Evolutionary conservation across 208 protist genomes (phyloP).

Genomic region (Tritrichomonas foetus): DNA sequence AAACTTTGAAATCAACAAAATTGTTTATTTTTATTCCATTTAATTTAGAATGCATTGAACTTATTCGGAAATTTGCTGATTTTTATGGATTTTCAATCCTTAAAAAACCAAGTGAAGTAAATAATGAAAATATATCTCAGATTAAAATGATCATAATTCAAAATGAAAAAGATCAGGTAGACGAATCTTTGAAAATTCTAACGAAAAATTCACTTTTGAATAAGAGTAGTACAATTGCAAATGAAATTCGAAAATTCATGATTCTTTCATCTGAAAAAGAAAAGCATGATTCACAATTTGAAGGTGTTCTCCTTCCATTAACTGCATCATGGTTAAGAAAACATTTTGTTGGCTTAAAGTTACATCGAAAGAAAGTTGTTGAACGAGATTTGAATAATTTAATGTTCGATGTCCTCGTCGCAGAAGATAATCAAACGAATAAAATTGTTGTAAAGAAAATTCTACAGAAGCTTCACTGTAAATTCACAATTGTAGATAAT

Average conservation of each 20-base stretch:
- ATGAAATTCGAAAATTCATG: too few relatives aligned
- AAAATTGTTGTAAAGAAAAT: neutral
- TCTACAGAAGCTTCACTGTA: neutral
- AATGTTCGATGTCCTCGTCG: neutral
- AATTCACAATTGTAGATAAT: neutral
- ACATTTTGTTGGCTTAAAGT: neutral
- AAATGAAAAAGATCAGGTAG: constrained; percentile 30
- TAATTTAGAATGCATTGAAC: neutral
- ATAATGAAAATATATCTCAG: neutral
- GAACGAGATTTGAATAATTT: neutral
- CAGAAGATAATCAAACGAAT: constrained; percentile 4
- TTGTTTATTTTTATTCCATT: neutral
- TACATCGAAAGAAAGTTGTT: neutral
- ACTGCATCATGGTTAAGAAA: too few relatives aligned
- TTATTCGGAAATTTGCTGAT: neutral
- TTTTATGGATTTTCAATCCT: neutral
- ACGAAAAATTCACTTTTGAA: too few relatives aligned
- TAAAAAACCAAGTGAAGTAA: neutral
- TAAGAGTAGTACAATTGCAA: too few relatives aligned
- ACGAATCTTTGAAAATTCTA: too few relatives aligned
- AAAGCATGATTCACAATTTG: too few relatives aligned
- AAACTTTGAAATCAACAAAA: neutral
- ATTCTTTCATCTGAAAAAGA: too few relatives aligned
- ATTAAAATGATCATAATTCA: neutral
- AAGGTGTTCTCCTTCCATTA: too few relatives aligned